phyloP scores from a whole-genome alignment of 2,329 filamentous ascomycete genomes.

The Epichloe typhina region DNA sequence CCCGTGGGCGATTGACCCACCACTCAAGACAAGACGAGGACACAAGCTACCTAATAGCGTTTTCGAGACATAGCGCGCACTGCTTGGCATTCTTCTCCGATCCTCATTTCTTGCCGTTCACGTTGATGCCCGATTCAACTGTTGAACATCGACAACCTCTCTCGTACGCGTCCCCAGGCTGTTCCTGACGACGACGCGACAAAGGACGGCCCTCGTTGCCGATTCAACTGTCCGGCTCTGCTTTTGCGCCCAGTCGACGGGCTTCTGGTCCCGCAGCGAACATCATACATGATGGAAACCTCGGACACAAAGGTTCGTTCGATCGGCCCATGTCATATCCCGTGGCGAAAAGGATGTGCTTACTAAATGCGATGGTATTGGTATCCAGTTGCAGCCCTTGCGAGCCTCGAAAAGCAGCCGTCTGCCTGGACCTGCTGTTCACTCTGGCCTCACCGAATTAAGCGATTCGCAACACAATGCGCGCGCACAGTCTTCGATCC shows the following conservation, averaged over 20 bases:
- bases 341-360: neutral
- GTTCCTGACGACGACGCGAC: conserved; percentile 11
- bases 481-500: conserved; percentile 30
- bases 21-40: neutral
- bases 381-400: conserved; percentile 11
- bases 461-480: conserved; percentile 48
- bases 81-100: neutral
- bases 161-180: conserved; percentile 14
- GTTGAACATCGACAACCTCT: neutral
- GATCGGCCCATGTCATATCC: neutral
- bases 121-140: neutral
- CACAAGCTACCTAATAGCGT: neutral
- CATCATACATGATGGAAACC: conserved; percentile 18
- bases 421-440: conserved; percentile 17
- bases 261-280: conserved; percentile 9
- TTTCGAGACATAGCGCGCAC: neutral
- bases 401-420: conserved; percentile 20
- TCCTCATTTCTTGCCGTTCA: neutral
- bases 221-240: neutral
- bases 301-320: conserved; percentile 18
- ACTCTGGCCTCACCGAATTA: conserved; percentile 34
- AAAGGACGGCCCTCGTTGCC: conserved; percentile 22
- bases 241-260: neutral
- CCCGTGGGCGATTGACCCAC: neutral
- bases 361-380: neutral